These are phyloP conservation scores for Colletotrichum kahawae DNA, from an alignment of 2,329 filamentous ascomycete genomes.

Conservation along the genomic window DNA sequence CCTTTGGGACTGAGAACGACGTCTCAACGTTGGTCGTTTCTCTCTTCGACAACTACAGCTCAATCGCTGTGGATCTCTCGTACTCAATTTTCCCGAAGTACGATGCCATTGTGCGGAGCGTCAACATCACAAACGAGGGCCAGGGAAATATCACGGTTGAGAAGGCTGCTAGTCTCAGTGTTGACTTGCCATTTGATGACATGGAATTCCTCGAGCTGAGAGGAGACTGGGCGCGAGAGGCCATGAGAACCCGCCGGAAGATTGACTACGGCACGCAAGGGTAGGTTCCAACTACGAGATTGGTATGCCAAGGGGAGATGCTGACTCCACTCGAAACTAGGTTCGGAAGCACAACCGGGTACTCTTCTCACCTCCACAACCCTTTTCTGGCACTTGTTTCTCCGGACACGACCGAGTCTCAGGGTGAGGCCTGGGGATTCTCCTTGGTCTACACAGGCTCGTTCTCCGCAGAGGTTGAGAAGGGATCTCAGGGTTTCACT, in stretches of 20 bases:
- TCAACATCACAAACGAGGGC: conserved; percentile 65
- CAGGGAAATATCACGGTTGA: conserved; percentile 57
- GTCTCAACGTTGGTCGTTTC: conserved; percentile 64
- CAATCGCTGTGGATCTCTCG: conserved; percentile 61
- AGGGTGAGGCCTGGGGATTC: conserved; percentile 69
- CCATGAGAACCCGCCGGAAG: conserved; percentile 56
- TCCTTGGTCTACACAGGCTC: conserved; percentile 69
- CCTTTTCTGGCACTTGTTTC: conserved; percentile 65
- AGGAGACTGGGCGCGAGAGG: conserved; percentile 68
- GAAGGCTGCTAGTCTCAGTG: conserved; percentile 63
- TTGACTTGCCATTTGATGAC: conserved; percentile 65
- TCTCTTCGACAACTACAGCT: conserved; percentile 63
- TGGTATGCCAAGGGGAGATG: accelerated
- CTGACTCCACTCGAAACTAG: conserved; percentile 34
- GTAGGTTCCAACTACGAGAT: conserved; percentile 33
- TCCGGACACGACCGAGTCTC: conserved; percentile 62
- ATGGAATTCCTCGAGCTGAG: conserved; percentile 66
- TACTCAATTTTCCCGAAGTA: conserved; percentile 69
- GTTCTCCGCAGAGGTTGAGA: conserved; percentile 65
- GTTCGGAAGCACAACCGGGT: conserved; percentile 66
- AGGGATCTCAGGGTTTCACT: conserved; percentile 65
- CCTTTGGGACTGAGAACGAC: conserved; percentile 59
- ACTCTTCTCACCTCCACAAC: conserved; percentile 69
- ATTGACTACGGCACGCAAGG: conserved; percentile 62
- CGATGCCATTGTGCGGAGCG: conserved; percentile 66